Base-by-base conservation (phyloP, 2,329 filamentous ascomycete genomes). In the Venturiaceae sp. region DNA sequence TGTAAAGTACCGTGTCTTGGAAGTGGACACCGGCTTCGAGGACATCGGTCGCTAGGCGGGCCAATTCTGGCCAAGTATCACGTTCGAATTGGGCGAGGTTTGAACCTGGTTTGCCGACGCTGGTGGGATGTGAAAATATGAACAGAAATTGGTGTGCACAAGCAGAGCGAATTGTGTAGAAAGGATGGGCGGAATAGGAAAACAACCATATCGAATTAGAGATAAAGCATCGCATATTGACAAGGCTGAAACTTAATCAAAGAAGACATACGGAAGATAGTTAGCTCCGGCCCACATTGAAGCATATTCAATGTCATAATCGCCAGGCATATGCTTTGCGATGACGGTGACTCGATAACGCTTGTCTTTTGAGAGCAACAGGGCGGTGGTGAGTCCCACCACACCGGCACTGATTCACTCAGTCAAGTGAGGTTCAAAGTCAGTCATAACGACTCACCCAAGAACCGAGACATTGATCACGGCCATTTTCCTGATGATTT, bases 311-410 rank as follows among this genome's bases (percentile, higher is more conserved):
- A 92, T 86, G 64, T 92, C 88, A 71, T 92, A 94, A 75, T 96
- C 92, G 36, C 92, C 92, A 0, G 92, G 92, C 87, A 96, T 94
- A 69, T 95, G 88, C 68, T 92, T 95, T 5, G 90, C 87, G 33
- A 90, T 77, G 36, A 95, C 77, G 0, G 88, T 91, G 63, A 95
- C 73, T 28, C 76, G 75, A 64, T 85, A 79, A 11, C 72, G 66
- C 5, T 75, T 71, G 64, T 83, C 78, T 60, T 77, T 76, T 13
- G 84, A 84, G 14, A 87, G 73, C 16, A 83, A 71, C 26, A 85
- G 74, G 36, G 85, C 84, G 1, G 83, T 85, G 2, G 85, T 87
- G 56, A 88, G 76, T 28, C 84, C 84, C 33, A 82, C 77, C 5
- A 88, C 83, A 52, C 85, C 85, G 55, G 84, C 85, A 55, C 83